These are phyloP conservation scores for Calonectria henricotiae DNA, from an alignment of 2,329 filamentous ascomycete genomes.

Conservation along the genomic window DNA sequence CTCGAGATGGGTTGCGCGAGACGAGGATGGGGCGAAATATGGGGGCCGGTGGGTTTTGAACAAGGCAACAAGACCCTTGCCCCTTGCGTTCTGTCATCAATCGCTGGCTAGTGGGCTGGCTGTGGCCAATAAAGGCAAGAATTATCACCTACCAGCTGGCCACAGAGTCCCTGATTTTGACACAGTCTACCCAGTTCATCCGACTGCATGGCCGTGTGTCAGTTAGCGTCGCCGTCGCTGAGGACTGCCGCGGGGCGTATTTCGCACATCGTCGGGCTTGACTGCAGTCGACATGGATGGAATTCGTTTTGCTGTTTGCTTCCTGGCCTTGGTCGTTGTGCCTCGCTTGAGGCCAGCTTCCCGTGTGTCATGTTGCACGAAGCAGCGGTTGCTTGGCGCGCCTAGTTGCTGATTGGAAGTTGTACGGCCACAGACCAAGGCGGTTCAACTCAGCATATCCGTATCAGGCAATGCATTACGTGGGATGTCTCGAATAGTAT, in stretches of 20 bases:
- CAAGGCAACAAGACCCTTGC: slow-evolving; percentile 33
- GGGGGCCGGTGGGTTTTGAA: not conserved
- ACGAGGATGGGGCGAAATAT: slow-evolving; percentile 21
- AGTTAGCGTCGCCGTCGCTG: slow-evolving; percentile 15
- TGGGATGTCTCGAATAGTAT: slow-evolving; percentile 23
- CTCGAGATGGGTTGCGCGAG: slow-evolving; percentile 8
- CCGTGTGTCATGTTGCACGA: slow-evolving; percentile 18
- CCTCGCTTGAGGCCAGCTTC: slow-evolving; percentile 24
- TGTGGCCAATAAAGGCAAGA: slow-evolving; percentile 39
- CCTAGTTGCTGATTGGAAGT: slow-evolving; percentile 17
- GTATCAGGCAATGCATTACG: slow-evolving; percentile 17
- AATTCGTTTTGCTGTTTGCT: slow-evolving; percentile 12
- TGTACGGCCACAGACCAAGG: slow-evolving; percentile 9
- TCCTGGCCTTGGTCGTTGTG: slow-evolving; percentile 8
- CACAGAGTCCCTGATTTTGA: slow-evolving; percentile 12
- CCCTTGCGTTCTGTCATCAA: slow-evolving; percentile 45
- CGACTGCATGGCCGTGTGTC: slow-evolving; percentile 24
- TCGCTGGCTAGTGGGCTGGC: slow-evolving; percentile 32
- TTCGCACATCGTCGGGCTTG: slow-evolving; percentile 9
- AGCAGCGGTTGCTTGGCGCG: slow-evolving; percentile 22
- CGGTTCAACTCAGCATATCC: not conserved
- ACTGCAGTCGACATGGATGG: slow-evolving; percentile 19
- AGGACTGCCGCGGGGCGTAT: slow-evolving; percentile 16
- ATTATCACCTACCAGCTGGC: slow-evolving; percentile 36
- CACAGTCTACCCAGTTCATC: slow-evolving; percentile 26